Percentiles rank a stretch among this genome's conserved stretches.
phyloP scores from a whole-genome alignment of 306 rosid genomes.

The Acacia crassicarpa region DNA sequence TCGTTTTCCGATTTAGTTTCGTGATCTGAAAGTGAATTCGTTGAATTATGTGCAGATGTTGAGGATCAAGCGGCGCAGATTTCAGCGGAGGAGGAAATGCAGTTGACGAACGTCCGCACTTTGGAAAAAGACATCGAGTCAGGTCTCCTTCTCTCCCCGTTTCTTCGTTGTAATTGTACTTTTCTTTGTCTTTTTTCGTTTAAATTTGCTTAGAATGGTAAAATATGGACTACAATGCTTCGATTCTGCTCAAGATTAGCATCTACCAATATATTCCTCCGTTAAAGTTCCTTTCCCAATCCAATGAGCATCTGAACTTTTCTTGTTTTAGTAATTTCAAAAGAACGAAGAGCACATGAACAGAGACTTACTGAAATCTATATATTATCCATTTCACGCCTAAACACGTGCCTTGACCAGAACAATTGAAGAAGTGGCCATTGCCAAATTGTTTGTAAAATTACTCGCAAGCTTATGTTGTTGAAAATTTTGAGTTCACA shows the following conservation, averaged over 20 bases:
- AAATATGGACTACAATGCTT: neutral
- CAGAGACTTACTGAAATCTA: neutral
- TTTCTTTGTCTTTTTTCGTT: neutral
- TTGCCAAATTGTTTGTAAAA: neutral
- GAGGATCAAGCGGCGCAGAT: constrained; percentile 80
- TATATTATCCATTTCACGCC: neutral
- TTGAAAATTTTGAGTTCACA: too few species aligned
- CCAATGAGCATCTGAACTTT: neutral
- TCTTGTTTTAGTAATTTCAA: neutral
- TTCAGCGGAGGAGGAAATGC: constrained; percentile 73
- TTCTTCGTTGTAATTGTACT: neutral
- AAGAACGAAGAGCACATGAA: neutral
- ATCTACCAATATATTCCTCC: neutral
- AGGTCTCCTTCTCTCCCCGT: constrained; percentile 44
- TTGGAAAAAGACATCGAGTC: constrained; percentile 61
- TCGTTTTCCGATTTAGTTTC: neutral
- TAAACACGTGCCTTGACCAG: neutral
- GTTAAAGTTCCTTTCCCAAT: neutral
- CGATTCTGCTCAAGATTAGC: neutral
- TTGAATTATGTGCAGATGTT: constrained; percentile 33
- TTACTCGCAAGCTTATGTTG: too few species aligned
- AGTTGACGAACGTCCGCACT: constrained; percentile 55
- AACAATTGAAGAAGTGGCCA: neutral
- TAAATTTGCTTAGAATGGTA: neutral
- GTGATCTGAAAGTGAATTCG: neutral